Evolutionary conservation across 331 rosid species (phyloP), one percentile per base, ranked within the genome.

Genomic region (Acacia pycnantha): DNA sequence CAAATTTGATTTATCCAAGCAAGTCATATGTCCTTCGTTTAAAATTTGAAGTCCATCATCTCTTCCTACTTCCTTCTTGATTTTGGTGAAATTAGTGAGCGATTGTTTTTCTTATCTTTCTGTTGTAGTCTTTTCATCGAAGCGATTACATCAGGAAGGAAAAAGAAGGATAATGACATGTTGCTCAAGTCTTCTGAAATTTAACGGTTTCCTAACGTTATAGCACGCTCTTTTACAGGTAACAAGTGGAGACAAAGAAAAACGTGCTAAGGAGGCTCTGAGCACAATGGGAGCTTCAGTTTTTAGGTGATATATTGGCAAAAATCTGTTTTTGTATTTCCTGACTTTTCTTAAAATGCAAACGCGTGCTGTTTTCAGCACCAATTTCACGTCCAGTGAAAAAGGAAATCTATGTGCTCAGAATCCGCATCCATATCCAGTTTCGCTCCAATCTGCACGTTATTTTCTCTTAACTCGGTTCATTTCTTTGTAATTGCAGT

Each of bases 241-340:
- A 74, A 84, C 97, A 84, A 86, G 87, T 50, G 98, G 99, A 59
- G 92, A 92, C 77, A 94, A 70, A 88, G 91, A 94, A 66, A 91
- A 90, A 65, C 97, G 99, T 46, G 85, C 76, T 53, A 87, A 89
- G 93, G 97, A 92, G 89, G 97, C 99, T 81, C 87, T 96, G 47
- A 84, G 90, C 78, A 96, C 99, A 73, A 96, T 96, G 99, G 99
- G 99, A 26, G 98, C 98, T 61, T 96, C 99, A 67, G 97, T 96
- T 69, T 89, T 96, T 84, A 95, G 99, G 98, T 95, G 54, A 74
- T 73, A 8, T 61, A 53, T 13, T 77, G 37, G 69, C 66, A 59
- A 15, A 73, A 70, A 24, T 64, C 33, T 37, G 29, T n/a, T 46
- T 59, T 78, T 37, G 24, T 29, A 44, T 77, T 86, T 48, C 76